Base-by-base conservation (phyloP, 805 yeast genomes). In the Vanderwaltozyma tropicalis region DNA sequence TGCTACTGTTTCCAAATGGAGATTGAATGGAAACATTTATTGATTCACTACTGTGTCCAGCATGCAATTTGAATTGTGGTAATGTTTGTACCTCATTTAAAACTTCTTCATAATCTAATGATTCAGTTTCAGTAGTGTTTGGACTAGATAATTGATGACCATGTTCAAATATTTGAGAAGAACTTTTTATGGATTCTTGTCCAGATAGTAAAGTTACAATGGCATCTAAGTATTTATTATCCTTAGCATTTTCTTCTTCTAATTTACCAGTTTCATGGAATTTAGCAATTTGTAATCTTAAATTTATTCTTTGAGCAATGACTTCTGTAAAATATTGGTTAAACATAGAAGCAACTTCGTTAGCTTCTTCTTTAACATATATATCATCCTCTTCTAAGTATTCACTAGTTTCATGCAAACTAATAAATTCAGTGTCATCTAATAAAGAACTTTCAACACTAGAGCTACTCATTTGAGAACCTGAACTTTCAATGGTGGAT, bases 251-350 rank as follows among this genome's bases (percentile, higher is more conserved):
- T 8, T 24, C 13, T 4, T 24, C 13, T 24, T 24, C n/a, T 24
- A 24, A 8, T 8, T 24, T 24, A 8, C 27, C 34, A 3, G 49
- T 31, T 16, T 45, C 35, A 35, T 55, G 51, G 31, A 40, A 46
- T 34, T 51, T 44, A 8, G 46, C 50, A 19, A 54, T 41, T 42
- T 56, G 59, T 30, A 57, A 32, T 36, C 57, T 48, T 40, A 52
- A 35, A 39, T 37, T 41, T 7, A 57, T 53, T 28, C 61, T 50
- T 32, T 50, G 48, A 7, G 52, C 41, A 26, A 57, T 48, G 5
- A 55, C 43, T 7, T 48, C 39, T 19, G 47, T 49, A 31, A 55
- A 50, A 38, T 54, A 56, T 12, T 38, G 41, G 30, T 46, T 50
- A 42, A 55, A 44, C 13, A 41, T 29, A 8, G 36, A 31, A n/a